Conservation (phyloP, 2,329 filamentous ascomycete genomes). For the Fusarium albidum region DNA sequence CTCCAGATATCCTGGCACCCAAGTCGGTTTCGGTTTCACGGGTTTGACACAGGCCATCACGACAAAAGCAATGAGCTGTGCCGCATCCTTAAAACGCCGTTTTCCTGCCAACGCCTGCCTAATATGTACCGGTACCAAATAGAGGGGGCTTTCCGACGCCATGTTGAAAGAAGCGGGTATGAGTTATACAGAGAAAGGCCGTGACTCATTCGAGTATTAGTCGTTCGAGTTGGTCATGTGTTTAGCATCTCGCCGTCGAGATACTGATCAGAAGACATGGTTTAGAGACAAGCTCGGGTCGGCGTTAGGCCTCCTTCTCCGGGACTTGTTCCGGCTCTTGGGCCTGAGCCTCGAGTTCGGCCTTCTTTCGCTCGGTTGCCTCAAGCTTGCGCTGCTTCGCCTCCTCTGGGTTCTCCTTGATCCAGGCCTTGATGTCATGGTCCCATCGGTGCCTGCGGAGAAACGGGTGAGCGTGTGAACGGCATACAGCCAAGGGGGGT, state of each 20-base stretch:
- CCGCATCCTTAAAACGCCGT: conserved; percentile 24
- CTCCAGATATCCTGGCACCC: neutral
- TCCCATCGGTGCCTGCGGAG: conserved; percentile 67
- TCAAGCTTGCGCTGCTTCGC: conserved; percentile 34
- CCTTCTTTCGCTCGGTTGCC: conserved; percentile 39
- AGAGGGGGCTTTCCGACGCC: neutral
- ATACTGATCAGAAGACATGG: neutral
- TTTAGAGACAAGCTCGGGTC: neutral
- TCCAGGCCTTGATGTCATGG: conserved; percentile 65
- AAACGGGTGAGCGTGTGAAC: conserved; percentile 25
- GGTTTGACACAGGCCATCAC: conserved; percentile 6
- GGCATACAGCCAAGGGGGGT: neutral
- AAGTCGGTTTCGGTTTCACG: neutral
- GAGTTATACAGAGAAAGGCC: conserved; percentile 10
- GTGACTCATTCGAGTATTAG: conserved; percentile 14
- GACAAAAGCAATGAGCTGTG: conserved; percentile 7
- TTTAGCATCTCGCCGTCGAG: neutral
- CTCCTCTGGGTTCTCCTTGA: conserved; percentile 51
- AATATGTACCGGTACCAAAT: conserved; percentile 9
- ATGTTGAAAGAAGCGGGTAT: conserved; percentile 1
- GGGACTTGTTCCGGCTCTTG: neutral
- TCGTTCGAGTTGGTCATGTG: conserved; percentile 6
- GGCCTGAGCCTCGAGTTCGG: conserved; percentile 33
- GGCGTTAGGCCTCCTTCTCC: neutral
- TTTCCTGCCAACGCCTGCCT: conserved; percentile 29